Conservation (phyloP, 495 filamentous ascomycete species). For the Cercophora samala region DNA sequence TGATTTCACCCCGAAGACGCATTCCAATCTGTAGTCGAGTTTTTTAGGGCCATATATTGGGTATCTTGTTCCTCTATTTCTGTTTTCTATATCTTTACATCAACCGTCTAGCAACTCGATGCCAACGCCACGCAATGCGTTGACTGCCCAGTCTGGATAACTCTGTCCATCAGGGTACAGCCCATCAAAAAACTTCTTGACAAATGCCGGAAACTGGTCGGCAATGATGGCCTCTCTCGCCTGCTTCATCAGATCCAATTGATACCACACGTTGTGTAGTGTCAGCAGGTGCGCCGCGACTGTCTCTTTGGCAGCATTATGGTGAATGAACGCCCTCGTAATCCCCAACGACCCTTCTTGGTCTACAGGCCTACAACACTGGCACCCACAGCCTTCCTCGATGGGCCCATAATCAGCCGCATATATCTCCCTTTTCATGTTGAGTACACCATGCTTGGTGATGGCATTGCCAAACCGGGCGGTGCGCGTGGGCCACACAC, state of each 20-base stretch:
- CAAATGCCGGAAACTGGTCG: constrained; percentile 74
- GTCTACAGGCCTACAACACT: constrained; percentile 63
- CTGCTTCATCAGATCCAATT: constrained; percentile 74
- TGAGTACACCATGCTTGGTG: constrained; percentile 73
- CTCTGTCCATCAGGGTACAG: constrained; percentile 64
- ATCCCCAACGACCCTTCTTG: constrained; percentile 73
- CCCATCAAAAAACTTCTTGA: constrained; percentile 70
- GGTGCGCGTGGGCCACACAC: constrained; percentile 96
- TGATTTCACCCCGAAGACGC: too few species aligned
- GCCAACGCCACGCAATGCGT: constrained; percentile 77
- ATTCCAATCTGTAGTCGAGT: too few species aligned
- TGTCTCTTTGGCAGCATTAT: constrained; percentile 90
- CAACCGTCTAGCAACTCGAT: constrained; percentile 60
- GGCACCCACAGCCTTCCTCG: constrained; percentile 75
- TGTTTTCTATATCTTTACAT: background rate
- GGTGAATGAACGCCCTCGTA: constrained; percentile 85
- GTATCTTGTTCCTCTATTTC: background rate
- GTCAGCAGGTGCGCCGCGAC: constrained; percentile 91
- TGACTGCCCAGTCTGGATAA: constrained; percentile 80
- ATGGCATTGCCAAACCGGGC: constrained; percentile 95
- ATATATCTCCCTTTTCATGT: constrained; percentile 73
- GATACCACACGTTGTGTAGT: constrained; percentile 91
- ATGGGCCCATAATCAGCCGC: constrained; percentile 78
- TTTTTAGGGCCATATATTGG: background rate
- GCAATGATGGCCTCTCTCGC: constrained; percentile 76